Evolutionary conservation across 768 basidiomycete species (phyloP).

Genomic region (Glaciozyma antarctica): DNA sequence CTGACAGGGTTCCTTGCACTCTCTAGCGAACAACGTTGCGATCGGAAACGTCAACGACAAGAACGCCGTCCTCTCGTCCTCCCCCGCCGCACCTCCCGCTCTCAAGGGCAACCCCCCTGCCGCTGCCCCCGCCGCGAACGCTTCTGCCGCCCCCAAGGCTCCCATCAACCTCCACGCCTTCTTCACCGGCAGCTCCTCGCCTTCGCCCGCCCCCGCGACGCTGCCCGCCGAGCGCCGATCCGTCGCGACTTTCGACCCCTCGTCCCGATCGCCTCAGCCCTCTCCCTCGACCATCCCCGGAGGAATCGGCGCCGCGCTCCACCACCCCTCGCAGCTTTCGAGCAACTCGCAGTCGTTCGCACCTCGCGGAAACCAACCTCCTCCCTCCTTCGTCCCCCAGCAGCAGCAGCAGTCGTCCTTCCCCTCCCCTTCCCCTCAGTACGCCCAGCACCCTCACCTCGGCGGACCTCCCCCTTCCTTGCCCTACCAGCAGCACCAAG

Average conservation of each 20-base stretch:
- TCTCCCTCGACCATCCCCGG: constrained; percentile 19
- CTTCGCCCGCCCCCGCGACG: constrained; percentile 6
- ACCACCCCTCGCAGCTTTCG: constrained; percentile 15
- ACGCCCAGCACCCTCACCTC: background rate
- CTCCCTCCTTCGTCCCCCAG: constrained; percentile 21
- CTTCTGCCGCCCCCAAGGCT: constrained; percentile 6
- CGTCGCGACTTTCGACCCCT: constrained; percentile 22
- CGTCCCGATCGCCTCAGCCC: constrained; percentile 20
- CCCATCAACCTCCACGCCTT: constrained; percentile 30
- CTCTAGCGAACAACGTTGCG: constrained; percentile 6
- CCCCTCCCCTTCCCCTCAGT: background rate
- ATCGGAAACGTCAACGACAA: constrained; percentile 32
- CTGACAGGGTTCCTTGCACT: background rate
- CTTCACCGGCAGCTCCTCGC: constrained; percentile 27
- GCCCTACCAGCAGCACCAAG: background rate
- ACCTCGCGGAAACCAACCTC: constrained; percentile 11
- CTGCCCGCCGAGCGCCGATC: constrained; percentile 19
- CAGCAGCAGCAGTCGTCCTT: constrained; percentile 3
- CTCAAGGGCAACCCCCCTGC: constrained; percentile 21
- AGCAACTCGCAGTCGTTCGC: constrained; percentile 14
- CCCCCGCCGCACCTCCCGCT: constrained; percentile 27
- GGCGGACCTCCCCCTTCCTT: background rate
- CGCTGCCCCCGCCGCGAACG: constrained; percentile 4
- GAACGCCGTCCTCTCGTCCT: constrained; percentile 27
- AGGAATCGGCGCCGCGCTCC: background rate